A percentile compares a stretch with the other conserved stretches of the same genome.
phyloP scores from a whole-genome alignment of 495 filamentous ascomycete genomes.

The Bombardia bombarda region DNA sequence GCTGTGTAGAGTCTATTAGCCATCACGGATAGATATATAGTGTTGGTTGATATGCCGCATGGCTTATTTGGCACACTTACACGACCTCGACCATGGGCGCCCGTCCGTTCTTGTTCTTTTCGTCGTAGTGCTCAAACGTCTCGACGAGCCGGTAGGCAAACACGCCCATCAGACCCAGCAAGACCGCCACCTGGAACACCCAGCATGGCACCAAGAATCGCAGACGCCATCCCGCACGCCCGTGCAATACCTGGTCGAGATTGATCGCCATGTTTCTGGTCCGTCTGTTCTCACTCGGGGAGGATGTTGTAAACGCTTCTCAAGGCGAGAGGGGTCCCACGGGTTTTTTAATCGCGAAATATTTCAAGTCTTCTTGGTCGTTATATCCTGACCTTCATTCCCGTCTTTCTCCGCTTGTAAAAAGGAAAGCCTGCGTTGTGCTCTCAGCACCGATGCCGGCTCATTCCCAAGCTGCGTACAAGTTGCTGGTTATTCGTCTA shows the following conservation, averaged over 20 bases:
- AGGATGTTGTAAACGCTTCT: not conserved
- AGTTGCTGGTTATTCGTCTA: too few relatives aligned
- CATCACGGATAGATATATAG: too few relatives aligned
- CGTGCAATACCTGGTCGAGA: conserved; percentile 35
- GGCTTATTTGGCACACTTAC: conserved; percentile 26
- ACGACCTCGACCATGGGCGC: conserved; percentile 38
- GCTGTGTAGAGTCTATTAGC: conserved; percentile 13
- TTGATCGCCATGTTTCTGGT: conserved; percentile 15
- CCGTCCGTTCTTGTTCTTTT: conserved; percentile 23
- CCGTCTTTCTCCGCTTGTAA: too few relatives aligned
- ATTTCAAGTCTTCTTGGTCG: too few relatives aligned
- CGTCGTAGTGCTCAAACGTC: conserved; percentile 31
- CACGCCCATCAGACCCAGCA: conserved; percentile 36
- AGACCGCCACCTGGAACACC: conserved; percentile 28
- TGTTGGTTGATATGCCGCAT: too few relatives aligned
- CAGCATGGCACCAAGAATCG: conserved; percentile 32
- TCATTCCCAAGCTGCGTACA: too few relatives aligned
- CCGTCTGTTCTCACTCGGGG: not conserved
- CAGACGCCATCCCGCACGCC: conserved; percentile 35
- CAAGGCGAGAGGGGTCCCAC: too few relatives aligned
- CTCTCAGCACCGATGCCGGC: too few relatives aligned
- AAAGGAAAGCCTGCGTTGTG: too few relatives aligned
- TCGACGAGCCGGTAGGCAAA: conserved; percentile 40
- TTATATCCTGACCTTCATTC: too few relatives aligned
- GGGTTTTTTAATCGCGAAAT: too few relatives aligned